Conservation (phyloP, 768 basidiomycete species). For the Boletales sp. region DNA sequence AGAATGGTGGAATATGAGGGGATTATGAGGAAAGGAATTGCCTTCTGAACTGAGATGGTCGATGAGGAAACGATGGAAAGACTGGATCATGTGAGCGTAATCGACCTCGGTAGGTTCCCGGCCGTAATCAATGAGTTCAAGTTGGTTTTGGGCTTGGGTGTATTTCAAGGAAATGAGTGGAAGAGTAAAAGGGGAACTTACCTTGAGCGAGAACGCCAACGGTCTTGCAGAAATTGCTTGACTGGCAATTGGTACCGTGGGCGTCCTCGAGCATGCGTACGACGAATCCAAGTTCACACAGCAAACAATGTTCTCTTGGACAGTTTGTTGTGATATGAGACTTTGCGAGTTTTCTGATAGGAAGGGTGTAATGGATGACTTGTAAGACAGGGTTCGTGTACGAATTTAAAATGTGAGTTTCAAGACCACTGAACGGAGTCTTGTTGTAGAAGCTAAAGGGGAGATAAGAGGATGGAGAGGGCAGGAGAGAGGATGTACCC, state of each 20-base stretch:
- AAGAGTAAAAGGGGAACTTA: slow-evolving; percentile 26
- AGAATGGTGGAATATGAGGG: slow-evolving; percentile 40
- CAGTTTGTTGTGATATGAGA: slow-evolving; percentile 90
- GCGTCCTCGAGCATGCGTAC: slow-evolving; percentile 96
- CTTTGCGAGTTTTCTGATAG: slow-evolving; percentile 80
- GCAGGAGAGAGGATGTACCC: slow-evolving; percentile 47
- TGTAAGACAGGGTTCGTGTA: slow-evolving; percentile 93
- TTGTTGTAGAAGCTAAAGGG: slow-evolving; percentile 83
- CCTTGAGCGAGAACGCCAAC: slow-evolving; percentile 87
- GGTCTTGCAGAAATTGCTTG: slow-evolving; percentile 95
- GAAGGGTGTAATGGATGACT: slow-evolving; percentile 78
- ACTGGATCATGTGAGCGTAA: slow-evolving; percentile 88
- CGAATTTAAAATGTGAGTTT: slow-evolving; percentile 95
- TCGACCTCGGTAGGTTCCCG: slow-evolving; percentile 69
- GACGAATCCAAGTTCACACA: slow-evolving; percentile 94
- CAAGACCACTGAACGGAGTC: slow-evolving; percentile 85
- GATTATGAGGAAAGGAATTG: slow-evolving; percentile 59
- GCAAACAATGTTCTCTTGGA: slow-evolving; percentile 83
- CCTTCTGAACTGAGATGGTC: slow-evolving; percentile 81
- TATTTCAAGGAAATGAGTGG: neutral
- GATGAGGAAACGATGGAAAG: slow-evolving; percentile 90
- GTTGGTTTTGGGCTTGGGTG: slow-evolving; percentile 59
- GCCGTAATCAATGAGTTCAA: slow-evolving; percentile 88
- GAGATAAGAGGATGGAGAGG: neutral
- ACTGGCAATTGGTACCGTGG: slow-evolving; percentile 88